Evolutionary conservation across 176 grass and related monocot species (phyloP).

Genomic region (Eragrostis nindensis): DNA sequence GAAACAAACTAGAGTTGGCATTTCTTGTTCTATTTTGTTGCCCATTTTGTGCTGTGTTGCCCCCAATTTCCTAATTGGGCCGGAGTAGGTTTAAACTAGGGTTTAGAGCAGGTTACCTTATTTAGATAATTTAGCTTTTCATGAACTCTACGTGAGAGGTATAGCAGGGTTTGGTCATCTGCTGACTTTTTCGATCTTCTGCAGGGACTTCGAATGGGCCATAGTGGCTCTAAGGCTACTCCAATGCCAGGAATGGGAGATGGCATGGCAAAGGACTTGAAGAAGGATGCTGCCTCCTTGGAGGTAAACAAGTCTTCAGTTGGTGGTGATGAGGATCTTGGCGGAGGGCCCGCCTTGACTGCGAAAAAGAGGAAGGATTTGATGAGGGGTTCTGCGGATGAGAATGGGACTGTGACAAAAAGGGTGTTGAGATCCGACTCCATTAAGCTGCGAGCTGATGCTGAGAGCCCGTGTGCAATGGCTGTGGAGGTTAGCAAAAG

Average conservation of each 20-base stretch:
- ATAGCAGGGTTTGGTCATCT: constrained; percentile 5
- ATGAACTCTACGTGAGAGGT: too few relatives aligned
- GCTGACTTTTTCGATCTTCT: constrained; percentile 32
- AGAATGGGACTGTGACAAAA: constrained; percentile 44
- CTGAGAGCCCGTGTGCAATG: not conserved
- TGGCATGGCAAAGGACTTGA: constrained; percentile 10
- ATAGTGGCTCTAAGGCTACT: constrained; percentile 10
- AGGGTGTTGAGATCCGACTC: constrained; percentile 60
- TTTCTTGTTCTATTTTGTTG: constrained; percentile 5
- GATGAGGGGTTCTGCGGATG: constrained; percentile 44
- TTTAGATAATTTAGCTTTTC: not conserved
- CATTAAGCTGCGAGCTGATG: constrained; percentile 40
- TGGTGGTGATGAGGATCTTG: constrained; percentile 27
- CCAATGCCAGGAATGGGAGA: constrained; percentile 24
- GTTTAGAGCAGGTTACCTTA: not conserved
- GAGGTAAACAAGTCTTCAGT: constrained; percentile 7
- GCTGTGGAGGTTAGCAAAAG: constrained; percentile 18
- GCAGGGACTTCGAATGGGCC: constrained; percentile 37
- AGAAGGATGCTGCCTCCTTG: constrained; percentile 31
- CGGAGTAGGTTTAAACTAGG: constrained; percentile 20
- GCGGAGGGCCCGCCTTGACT: constrained; percentile 4
- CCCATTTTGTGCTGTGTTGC: constrained; percentile 29
- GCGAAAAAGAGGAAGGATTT: constrained; percentile 66
- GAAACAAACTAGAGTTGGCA: not conserved
- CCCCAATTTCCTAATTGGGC: not conserved